Percentiles rank a stretch among this genome's conserved stretches.
Conservation (phyloP, 164 flowering plant species). For the Saururus chinensis region DNA sequence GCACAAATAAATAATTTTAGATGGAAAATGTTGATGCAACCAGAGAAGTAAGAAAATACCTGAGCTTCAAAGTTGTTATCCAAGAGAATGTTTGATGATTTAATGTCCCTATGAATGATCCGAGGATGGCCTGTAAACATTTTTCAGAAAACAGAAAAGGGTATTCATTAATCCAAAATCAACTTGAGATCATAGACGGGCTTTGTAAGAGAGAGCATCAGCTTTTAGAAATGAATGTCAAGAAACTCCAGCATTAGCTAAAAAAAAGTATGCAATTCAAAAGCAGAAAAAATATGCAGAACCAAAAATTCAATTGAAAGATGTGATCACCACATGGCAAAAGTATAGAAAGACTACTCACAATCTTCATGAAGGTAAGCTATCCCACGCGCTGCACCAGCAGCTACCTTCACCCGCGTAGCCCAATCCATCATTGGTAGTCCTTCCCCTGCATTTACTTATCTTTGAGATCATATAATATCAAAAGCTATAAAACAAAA, state of each 20-base stretch:
- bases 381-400: slow-evolving; percentile 89
- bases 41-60: slow-evolving; percentile 26
- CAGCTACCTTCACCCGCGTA: slow-evolving; percentile 57
- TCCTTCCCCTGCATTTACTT: slow-evolving; percentile 33
- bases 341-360: slow-evolving; percentile 18
- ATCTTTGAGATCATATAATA: background rate
- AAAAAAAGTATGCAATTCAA: no score
- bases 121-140: slow-evolving; percentile 69
- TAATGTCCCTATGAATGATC: slow-evolving; percentile 86
- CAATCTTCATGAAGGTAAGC: slow-evolving; percentile 94
- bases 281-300: background rate
- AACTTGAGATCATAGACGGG: background rate
- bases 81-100: slow-evolving; percentile 85
- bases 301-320: background rate
- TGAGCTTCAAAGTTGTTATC: slow-evolving; percentile 72
- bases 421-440: slow-evolving; percentile 64
- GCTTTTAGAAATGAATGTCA: background rate
- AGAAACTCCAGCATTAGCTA: background rate
- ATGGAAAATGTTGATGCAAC: background rate
- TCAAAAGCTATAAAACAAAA: background rate
- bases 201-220: background rate
- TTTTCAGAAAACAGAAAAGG: background rate
- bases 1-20: background rate
- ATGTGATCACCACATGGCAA: background rate
- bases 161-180: background rate